Conservation (phyloP, 1,139 yeast species). For the Saccharomyces pastorianus region DNA sequence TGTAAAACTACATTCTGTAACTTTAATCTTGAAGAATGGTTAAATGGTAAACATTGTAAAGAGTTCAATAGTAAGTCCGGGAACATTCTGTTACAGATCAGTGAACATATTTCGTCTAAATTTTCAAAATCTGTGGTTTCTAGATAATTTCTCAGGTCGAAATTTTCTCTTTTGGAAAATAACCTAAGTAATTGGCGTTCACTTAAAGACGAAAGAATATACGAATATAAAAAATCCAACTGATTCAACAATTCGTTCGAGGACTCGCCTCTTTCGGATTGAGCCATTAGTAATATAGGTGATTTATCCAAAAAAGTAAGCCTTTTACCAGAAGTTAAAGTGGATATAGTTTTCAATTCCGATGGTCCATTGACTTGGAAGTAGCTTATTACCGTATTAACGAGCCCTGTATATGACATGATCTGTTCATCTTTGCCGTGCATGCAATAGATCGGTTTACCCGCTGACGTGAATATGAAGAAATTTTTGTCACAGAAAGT, state of each 20-base stretch:
- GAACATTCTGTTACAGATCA: constrained; percentile 37
- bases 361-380: constrained; percentile 31
- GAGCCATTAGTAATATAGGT: constrained; percentile 70
- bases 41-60: constrained; percentile 47
- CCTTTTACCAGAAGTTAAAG: constrained; percentile 36
- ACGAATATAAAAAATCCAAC: constrained; percentile 66
- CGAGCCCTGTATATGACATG: constrained; percentile 62
- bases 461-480: constrained; percentile 80
- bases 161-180: constrained; percentile 66
- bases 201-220: constrained; percentile 71
- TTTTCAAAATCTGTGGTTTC: constrained; percentile 36
- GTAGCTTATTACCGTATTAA: constrained; percentile 38
- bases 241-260: constrained; percentile 55
- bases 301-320: constrained; percentile 55
- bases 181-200: constrained; percentile 63
- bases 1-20: constrained; percentile 30
- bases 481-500: constrained; percentile 33
- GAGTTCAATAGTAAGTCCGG: constrained; percentile 56
- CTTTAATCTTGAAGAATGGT: constrained; percentile 39
- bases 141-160: constrained; percentile 69
- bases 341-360: constrained; percentile 35
- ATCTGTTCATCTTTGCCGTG: constrained; percentile 66
- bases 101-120: constrained; percentile 22
- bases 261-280: constrained; percentile 49
- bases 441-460: constrained; percentile 83